These are phyloP conservation scores for Jimgerdemannia flammicorona DNA, from an alignment of 192 early-diverging fungal genomes.

Conservation along the genomic window DNA sequence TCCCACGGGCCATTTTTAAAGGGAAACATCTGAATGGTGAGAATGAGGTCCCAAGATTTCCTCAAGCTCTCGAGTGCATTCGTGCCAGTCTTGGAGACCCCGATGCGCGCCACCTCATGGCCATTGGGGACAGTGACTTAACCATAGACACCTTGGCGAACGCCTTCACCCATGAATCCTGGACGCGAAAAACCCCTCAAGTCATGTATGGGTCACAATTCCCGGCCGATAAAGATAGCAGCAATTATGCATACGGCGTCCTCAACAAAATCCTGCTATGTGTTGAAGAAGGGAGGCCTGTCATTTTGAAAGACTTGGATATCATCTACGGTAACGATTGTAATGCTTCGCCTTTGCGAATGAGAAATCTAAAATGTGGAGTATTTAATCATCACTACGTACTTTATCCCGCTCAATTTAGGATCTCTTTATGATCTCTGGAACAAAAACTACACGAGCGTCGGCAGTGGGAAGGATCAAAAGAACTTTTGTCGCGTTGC, in stretches of 20 bases:
- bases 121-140: conserved; percentile 20
- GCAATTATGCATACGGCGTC: conserved; percentile 16
- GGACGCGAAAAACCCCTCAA: neutral
- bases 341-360: neutral
- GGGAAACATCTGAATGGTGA: too few species aligned
- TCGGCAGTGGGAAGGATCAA: neutral
- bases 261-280: conserved; percentile 20
- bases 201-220: conserved; percentile 21
- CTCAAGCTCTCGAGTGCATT: conserved; percentile 4
- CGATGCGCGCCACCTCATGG: conserved; percentile 14
- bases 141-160: conserved; percentile 7
- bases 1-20: too few species aligned
- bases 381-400: too few species aligned
- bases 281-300: conserved; percentile 15
- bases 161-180: neutral
- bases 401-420: neutral
- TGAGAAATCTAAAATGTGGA: neutral
- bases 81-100: conserved; percentile 8
- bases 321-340: conserved; percentile 13
- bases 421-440: conserved; percentile 20
- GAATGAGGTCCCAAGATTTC: too few species aligned
- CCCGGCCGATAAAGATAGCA: conserved; percentile 8
- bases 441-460: conserved; percentile 19
- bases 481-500: neutral
- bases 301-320: conserved; percentile 16